Evolutionary conservation across 768 basidiomycete genomes (phyloP), one percentile per base, ranked within the genome.

Genomic region (Mycena kentingensis): DNA sequence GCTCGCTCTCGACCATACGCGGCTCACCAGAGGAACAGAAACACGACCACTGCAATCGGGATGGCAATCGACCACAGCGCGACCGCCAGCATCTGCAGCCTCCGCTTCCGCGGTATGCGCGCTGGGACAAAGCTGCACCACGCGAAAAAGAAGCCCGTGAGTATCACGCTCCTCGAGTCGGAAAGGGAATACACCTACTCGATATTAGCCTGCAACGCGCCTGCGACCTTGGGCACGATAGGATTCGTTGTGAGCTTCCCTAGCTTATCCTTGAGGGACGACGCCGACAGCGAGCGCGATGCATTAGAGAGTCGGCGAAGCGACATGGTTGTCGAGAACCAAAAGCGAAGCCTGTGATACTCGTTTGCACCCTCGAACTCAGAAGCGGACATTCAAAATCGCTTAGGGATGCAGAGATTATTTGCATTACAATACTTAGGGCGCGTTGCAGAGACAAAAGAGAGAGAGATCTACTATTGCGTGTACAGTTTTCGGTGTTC

Each of bases 1-100:
- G 34, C 16, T 25, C 38, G 32, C 28, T 25, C 31, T 15, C 46
- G 35, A 45, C 15, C 27, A 57, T 26, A 41, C 7, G 22, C 19
- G 46, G 28, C 88, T 65, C 63, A 94, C 95, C 90, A 87, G 38
- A 94, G 76, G n/a, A 89, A 65, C 28, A 96, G 75, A 74, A 93
- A 97, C 36, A 81, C 46, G 59, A 80, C 80, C 13, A 81, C 67
- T 18, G 79, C 79, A 50, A 88, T 76, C 3, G 89, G 79, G 46
- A 97, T 84, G 67, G 86, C 72, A n/a, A 87, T 81, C 25, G 90
- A 90, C 93, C 91, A 96, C 46, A 85, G 58, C 15, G 94, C 90
- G 39, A 98, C 96, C 0, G 83, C 87, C 57, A 93, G 75, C 60
- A 90, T 98, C 74, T 98, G 95, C 52, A 96, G 67, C 61, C 94